Evolutionary conservation across 257 asterid genomes (phyloP), one percentile per base, ranked within the genome.

Genomic region (Scutellaria barbata): DNA sequence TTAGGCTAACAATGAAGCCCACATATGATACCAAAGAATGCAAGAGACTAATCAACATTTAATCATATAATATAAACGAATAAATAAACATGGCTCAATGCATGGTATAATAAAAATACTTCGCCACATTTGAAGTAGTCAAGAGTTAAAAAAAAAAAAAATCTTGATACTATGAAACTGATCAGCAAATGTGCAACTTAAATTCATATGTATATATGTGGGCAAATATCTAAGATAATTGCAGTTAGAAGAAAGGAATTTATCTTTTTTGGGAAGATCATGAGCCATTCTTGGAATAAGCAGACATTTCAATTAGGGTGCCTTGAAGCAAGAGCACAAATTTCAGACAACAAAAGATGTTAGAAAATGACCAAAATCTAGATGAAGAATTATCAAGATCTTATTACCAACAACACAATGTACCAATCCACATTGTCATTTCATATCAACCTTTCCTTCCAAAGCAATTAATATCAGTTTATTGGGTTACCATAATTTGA

Each of bases 401-500:
- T 73, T 17, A 53, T 72, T 71, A 64, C 45, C 74, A 71, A 48
- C 37, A 57, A 20, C 1, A 17, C 47, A 13, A 18, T 18, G 18
- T 22, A 20, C 9, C 18, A 17, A 58, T 1, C 17, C 22, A 42
- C n/a, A 8, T 37, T 18, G 54, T 39, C 40, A 67, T 56, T 56
- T 69, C 17, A 39, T 37, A 45, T 58, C 30, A 62, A 62, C 16
- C 60, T 12, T 73, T 5, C 13, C 43, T 22, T 14, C 41, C 52
- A 25, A 10, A 9, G 16, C 7, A 42, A 37, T 22, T 22, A 22
- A 22, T 22, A 22, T 84, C 78, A 87, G 52, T 82, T 84, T 48
- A 87, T 84, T 68, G 68, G 84, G 73, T 78, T 82, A 42, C 84
- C 86, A 61, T 82, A 82, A 64, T n/a, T 75, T 12, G 92, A 76